These are phyloP conservation scores for Amanita polypyramis DNA, from an alignment of 768 basidiomycete genomes.

Conservation along the genomic window DNA sequence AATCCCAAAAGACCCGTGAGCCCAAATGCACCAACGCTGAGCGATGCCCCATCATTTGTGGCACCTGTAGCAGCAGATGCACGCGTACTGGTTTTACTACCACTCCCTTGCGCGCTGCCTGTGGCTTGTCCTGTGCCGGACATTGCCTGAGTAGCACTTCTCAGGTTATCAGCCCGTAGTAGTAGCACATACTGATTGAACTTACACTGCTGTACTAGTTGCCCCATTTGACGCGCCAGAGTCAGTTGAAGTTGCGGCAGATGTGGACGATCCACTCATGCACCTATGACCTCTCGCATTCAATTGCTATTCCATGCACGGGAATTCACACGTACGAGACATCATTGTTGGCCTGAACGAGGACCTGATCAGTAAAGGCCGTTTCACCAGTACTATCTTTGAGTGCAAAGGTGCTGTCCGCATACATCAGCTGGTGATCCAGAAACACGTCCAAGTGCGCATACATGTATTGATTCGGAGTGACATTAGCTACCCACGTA, in stretches of 20 bases:
- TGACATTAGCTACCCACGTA: conserved; percentile 50
- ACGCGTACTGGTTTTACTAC: conserved; percentile 6
- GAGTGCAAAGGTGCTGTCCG: conserved; percentile 37
- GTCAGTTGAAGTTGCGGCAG: not conserved
- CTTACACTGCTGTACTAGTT: conserved; percentile 2
- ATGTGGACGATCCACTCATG: not conserved
- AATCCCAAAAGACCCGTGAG: conserved; percentile 41
- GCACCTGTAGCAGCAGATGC: conserved; percentile 20
- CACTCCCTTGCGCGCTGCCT: conserved; percentile 9
- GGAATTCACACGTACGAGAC: conserved; percentile 19
- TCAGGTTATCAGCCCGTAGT: not conserved
- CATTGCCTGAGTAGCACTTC: not conserved
- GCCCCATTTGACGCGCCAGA: not conserved
- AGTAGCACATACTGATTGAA: not conserved
- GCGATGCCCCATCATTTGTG: conserved; percentile 12
- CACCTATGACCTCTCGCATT: not conserved
- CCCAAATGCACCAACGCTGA: conserved; percentile 25
- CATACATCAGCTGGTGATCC: not conserved
- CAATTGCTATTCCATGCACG: not conserved
- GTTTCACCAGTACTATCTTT: conserved; percentile 48
- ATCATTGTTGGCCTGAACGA: conserved; percentile 24
- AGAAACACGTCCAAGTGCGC: conserved; percentile 10
- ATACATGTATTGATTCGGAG: conserved; percentile 35
- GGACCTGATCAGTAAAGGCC: conserved; percentile 38
- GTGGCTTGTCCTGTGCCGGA: conserved; percentile 13